Evolutionary conservation across 306 rosid genomes (phyloP).

Genomic region (Elaeagnus macrophylla): DNA sequence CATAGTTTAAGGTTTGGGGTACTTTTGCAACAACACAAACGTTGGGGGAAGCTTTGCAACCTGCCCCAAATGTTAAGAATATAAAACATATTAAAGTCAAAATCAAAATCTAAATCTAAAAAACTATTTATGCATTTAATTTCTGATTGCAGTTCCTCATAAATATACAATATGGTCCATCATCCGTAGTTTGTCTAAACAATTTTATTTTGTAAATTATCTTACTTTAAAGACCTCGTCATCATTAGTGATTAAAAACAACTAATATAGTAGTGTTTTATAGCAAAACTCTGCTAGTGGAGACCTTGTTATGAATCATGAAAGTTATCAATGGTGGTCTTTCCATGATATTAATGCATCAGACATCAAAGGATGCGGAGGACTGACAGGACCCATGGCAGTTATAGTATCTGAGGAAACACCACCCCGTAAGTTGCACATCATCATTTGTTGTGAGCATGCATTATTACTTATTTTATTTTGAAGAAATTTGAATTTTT

Average conservation of each 20-base stretch:
- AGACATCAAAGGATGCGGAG: constrained; percentile 53
- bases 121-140: too few relatives aligned
- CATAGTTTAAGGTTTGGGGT: too few relatives aligned
- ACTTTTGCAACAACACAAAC: too few relatives aligned
- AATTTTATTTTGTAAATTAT: neutral
- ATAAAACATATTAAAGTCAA: too few relatives aligned
- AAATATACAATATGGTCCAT: too few relatives aligned
- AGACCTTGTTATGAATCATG: constrained; percentile 62
- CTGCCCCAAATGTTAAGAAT: too few relatives aligned
- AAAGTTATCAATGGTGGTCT: constrained; percentile 76
- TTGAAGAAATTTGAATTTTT: neutral
- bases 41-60: too few relatives aligned
- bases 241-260: constrained; percentile 8
- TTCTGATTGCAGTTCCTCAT: too few relatives aligned
- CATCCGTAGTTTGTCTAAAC: too few relatives aligned
- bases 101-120: too few relatives aligned
- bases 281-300: constrained; percentile 57
- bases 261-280: constrained; percentile 19
- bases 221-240: neutral
- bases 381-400: constrained; percentile 79
- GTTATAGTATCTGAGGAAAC: constrained; percentile 82
- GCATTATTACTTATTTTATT: neutral
- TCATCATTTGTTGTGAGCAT: neutral
- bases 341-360: constrained; percentile 55
- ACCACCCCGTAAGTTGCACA: constrained; percentile 79